A percentile compares a stretch with the other conserved stretches of the same genome.
phyloP scores from a whole-genome alignment of 108 stramenopile species.

The Licmophora abbreviata region DNA sequence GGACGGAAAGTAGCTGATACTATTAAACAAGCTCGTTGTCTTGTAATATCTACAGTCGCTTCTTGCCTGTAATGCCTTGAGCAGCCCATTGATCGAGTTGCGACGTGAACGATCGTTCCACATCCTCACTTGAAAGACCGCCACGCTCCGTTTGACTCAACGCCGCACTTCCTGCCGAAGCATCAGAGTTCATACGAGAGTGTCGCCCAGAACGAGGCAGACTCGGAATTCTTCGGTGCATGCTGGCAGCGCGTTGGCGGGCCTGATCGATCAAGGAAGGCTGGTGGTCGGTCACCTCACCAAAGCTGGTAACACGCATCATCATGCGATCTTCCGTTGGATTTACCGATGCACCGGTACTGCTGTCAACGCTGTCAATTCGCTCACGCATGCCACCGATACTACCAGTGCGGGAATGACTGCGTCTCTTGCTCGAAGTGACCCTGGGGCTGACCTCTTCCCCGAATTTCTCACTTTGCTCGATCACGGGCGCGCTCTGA shows the following conservation, averaged over 20 bases:
- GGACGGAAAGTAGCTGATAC: slow-evolving; percentile 1
- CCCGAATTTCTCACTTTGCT: neutral
- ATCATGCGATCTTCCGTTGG: slow-evolving; percentile 8
- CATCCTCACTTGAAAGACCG: too few relatives aligned
- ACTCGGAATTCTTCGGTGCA: too few relatives aligned
- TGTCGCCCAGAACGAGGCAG: too few relatives aligned
- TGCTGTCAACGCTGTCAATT: slow-evolving; percentile 1
- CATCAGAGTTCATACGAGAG: too few relatives aligned
- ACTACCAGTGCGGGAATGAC: neutral
- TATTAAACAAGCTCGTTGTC: neutral
- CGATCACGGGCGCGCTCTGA: slow-evolving; percentile 20
- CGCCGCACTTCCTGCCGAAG: too few relatives aligned
- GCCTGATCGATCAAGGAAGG: slow-evolving; percentile 47
- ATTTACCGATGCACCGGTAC: neutral
- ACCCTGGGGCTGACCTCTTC: neutral
- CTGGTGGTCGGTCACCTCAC: slow-evolving; percentile 38
- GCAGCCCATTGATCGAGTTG: too few relatives aligned
- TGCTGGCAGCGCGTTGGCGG: too few relatives aligned
- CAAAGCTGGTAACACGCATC: slow-evolving; percentile 34
- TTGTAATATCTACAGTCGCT: too few relatives aligned
- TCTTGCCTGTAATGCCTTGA: too few relatives aligned
- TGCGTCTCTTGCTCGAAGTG: neutral
- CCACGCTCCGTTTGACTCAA: too few relatives aligned
- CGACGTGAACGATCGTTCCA: too few relatives aligned
- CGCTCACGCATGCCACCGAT: neutral